Base-by-base conservation (phyloP, 805 yeast genomes). In the Ogataea haglerorum region DNA sequence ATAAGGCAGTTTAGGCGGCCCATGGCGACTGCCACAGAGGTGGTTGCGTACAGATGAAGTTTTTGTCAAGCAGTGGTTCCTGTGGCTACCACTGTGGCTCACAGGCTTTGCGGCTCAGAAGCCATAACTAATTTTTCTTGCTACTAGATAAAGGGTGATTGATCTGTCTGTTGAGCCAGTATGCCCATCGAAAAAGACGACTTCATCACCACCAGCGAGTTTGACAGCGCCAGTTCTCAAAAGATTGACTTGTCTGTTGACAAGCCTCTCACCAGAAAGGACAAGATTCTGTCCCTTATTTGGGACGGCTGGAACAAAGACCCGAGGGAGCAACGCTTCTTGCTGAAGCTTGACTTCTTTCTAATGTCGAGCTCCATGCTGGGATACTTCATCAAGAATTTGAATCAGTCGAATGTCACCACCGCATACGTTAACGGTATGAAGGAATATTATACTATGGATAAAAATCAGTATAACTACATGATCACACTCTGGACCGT, bases 341-440 rank as follows among this genome's bases (percentile, higher is more conserved):
- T 77, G 23, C 56, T 67, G 45, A 80, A 80, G 53, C 54, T 80
- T 24, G 87, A 80, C 51, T 50, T 75, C 18, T 48, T 48, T 55
- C 75, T 36, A 60, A 80, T 40, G 66, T 78, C 31, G 59, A 69
- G 40, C 73, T 75, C 48, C 64, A 80, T 3, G 72, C 76, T 58
- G 19, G 79, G 78, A 2, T 78, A 80, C 58, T 82, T 84, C 80
- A 77, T 81, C 38, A 80, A 80, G 56, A 75, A 76, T 38, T 64
- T 82, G 30, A 85, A 82, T 54, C 73, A 71, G 43, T 68, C 75
- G 30, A 82, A 80, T 56, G 61, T 76, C 37, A 70, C 69, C 43
- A 80, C 80, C 46, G 88, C 86, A 1, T 82, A 79, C 53, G 80
- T 78, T 35, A 74, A 80, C 17, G 82, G 85, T 13, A 70, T 82